Evolutionary conservation across 1,284 basidiomycete species (phyloP), one percentile per base, ranked within the genome.

Genomic region (Heterobasidion irregulare): DNA sequence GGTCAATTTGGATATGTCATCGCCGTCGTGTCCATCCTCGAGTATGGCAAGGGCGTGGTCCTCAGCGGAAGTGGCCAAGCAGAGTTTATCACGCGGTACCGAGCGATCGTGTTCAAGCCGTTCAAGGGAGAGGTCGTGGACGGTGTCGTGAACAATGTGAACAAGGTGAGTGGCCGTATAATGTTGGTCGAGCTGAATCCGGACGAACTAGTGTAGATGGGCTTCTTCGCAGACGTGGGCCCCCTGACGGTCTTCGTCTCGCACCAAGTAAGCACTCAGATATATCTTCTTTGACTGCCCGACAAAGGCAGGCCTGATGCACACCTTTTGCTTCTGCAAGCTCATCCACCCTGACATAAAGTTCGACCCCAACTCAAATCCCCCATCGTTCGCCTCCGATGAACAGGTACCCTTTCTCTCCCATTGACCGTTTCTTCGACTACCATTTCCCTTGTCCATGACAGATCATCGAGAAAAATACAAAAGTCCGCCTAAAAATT

Each of bases 41-140:
- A 95, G 65, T 92, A 93, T 55, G 92, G 92, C 33, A 88, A 89
- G 70, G 94, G 93, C 16, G 91, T 93, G 78, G 91, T 98, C 15
- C 76, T 96, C 53, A 86, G 91, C 47, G 94, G 94, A 7, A 94
- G 89, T 36, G 95, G 95, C 0, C 91, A 96, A 69, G 95, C 95
- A 3, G 92, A 96, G 72, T 98, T 98, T 70, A 81, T 92, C 60
- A 92, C 91, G 35, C 78, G 86, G 50, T 96, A 95, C 71, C 85
- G 90, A 19, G 94, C 94, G 9, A 92, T 98, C 62, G 94, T 98
- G 38, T 95, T 95, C 80, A 94, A 95, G 71, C 95, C 94, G 36
- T 99, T 98, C 81, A 98, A 98, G 72, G 95, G 95, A 19, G 96
- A 99, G 71, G 96, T 98, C 6, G 92, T 99, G 41, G 97, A 99